Base-by-base conservation (phyloP, 805 yeast genomes). In the Metschnikowia gelsemii region DNA sequence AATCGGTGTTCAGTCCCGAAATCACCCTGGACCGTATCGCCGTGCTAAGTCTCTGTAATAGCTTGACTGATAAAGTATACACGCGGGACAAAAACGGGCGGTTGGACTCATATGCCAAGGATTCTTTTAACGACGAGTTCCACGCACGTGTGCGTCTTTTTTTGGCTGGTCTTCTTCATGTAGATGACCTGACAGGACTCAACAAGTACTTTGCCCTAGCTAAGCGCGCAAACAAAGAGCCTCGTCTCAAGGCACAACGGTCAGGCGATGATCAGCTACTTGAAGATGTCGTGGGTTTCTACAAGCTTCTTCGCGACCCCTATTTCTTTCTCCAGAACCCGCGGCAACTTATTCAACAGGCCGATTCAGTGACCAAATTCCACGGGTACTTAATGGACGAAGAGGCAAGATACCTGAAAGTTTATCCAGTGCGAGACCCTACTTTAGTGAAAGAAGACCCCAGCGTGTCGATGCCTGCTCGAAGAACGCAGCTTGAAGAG, bases 131-230 rank as follows among this genome's bases (percentile, higher is more conserved):
- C 38, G 74, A 70, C 45, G 33, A 26, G n/a, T 52, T 70, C 23
- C 69, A 67, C 28, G 61, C 56, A 26, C 54, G 73, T 21, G 66
- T 70, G 4, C 54, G 71, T 26, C 37, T 49, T 2, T 69, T 68
- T 38, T 52, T 68, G 17, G 52, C 70, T 14, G 58, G 56, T 23
- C 39, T 67, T 12, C 58, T 70, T 35, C 51, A 59, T 12, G 55
- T 68, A 29, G 75, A 70, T 35, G 75, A 70, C 43, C 69, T 66
- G 49, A 70, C 75, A 3, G 75, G 75, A 1, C 57, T 70, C 39
- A 70, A 70, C 49, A 67, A 67, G 52, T 64, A 64, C 45, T 68
- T 67, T 42, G 49, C 57, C 18, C 33, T 53, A 1, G 60, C 73
- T 9, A 59, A 62, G 35, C 48, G 68, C 29, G 49, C 42, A 9